Evolutionary conservation across 2,329 filamentous ascomycete species (phyloP), one percentile per base, ranked within the genome.

Genomic region (Apiospora phragmitis): DNA sequence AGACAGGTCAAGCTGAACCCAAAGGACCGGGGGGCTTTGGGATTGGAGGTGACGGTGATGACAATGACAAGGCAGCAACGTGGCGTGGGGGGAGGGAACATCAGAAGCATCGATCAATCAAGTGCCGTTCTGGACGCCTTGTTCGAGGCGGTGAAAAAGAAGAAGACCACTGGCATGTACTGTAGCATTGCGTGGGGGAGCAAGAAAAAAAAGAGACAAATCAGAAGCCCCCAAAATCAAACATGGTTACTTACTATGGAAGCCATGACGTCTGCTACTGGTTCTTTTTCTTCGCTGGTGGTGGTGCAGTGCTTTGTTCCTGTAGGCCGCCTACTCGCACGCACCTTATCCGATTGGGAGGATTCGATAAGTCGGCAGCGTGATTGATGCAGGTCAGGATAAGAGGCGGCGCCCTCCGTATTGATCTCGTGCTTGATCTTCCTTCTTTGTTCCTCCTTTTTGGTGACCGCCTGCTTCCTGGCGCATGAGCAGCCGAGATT

Each of bases 201-300:
- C n/a, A n/a, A n/a, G 68, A n/a, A 18, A 32, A 18, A 35, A 49
- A 47, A 24, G 55, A 69, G 69, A 43, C 70, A 67, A 72, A 71
- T 69, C 65, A 68, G 68, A 69, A 69, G 29, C 43, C 38, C n/a
- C 29, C 41, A 65, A 70, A 67, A 41, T 42, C 9, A 71, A 67
- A 38, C 59, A 51, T 68, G 59, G 72, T 68, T 68, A 79, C 78
- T 80, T 74, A 80, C 78, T 73, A 80, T 78, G 69, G 78, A 79
- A 72, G 78, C 75, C 78, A 80, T 80, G 75, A 76, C 74, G 76
- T 73, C 75, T 75, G 73, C 70, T 45, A 59, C 71, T 29, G 18
- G 51, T 38, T 62, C 55, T 59, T 59, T 29, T 62, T n/a, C 3
- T 7, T 59, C 16, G 32, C 7, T n/a, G 32, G 55, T 62, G 32